phyloP scores from a whole-genome alignment of 2,329 filamentous ascomycete genomes.

The Aspergillus pseudoglaucus region DNA sequence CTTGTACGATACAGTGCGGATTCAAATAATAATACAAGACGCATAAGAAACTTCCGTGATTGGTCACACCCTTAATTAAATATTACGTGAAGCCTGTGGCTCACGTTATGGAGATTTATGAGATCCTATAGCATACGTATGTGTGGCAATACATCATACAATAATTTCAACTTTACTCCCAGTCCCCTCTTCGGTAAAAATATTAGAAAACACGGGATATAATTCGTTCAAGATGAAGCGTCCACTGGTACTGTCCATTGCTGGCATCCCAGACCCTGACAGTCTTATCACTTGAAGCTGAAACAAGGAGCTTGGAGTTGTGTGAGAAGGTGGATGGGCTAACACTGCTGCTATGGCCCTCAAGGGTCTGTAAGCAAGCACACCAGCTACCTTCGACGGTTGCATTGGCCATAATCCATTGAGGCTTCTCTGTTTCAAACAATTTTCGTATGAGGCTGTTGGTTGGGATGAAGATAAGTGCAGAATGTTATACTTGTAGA shows the following conservation, averaged over 20 bases:
- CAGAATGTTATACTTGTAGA: conserved; percentile 24
- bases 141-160: too few species aligned
- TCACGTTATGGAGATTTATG: too few species aligned
- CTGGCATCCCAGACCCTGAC: conserved; percentile 6
- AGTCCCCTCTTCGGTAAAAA: too few species aligned
- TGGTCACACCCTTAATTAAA: too few species aligned
- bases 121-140: too few species aligned
- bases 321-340: conserved; percentile 11
- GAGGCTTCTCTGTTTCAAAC: conserved; percentile 3
- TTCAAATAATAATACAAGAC: too few species aligned
- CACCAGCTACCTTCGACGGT: conserved; percentile 6
- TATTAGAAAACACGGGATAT: too few species aligned
- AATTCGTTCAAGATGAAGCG: too few species aligned
- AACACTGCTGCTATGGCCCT: conserved; percentile 11
- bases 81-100: too few species aligned
- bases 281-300: conserved; percentile 14
- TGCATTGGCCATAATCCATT: background rate
- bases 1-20: too few species aligned
- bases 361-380: conserved; percentile 10
- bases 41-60: too few species aligned
- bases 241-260: background rate
- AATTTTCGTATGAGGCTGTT: conserved; percentile 11
- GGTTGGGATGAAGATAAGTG: conserved; percentile 19
- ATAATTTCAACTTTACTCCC: too few species aligned
- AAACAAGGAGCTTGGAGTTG: conserved; percentile 13